These are phyloP conservation scores for Pseudocercospora pini-densiflorae DNA, from an alignment of 2,329 filamentous ascomycete genomes.

Conservation along the genomic window DNA sequence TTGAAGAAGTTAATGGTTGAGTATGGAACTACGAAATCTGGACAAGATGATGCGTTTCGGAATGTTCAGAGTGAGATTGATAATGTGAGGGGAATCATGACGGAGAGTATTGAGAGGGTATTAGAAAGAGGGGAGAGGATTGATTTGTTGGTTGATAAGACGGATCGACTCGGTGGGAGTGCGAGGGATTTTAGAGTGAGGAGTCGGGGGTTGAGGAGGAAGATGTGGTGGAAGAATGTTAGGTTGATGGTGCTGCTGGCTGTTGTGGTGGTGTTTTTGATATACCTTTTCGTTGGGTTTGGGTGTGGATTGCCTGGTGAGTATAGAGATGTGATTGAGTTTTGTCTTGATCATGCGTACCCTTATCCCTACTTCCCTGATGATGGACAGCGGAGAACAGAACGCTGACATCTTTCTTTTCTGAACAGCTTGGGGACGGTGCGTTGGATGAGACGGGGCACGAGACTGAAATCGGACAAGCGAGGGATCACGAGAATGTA, in stretches of 20 bases:
- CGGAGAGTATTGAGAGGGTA: constrained; percentile 87
- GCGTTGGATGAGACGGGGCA: neutral
- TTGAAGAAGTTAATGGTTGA: constrained; percentile 80
- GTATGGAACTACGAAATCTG: constrained; percentile 77
- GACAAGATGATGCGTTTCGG: constrained; percentile 78
- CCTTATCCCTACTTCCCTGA: neutral
- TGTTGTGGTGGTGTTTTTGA: constrained; percentile 72
- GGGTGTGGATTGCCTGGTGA: constrained; percentile 70
- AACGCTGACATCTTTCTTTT: neutral
- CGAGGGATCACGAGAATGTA: neutral
- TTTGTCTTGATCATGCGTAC: neutral
- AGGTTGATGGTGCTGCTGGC: constrained; percentile 84
- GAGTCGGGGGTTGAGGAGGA: constrained; percentile 81
- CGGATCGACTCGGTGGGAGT: constrained; percentile 84
- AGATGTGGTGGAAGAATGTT: constrained; percentile 99
- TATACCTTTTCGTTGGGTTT: constrained; percentile 74
- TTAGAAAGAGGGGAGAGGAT: constrained; percentile 91
- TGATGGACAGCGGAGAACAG: constrained; percentile 8
- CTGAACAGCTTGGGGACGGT: neutral
- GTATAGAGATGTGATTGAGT: constrained; percentile 24
- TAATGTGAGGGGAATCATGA: constrained; percentile 90
- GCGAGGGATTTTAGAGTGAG: constrained; percentile 89
- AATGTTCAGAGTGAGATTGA: constrained; percentile 91
- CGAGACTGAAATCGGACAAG: neutral
- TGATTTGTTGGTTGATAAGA: constrained; percentile 94